A percentile compares a stretch with the other conserved stretches of the same genome.
Evolutionary conservation across 768 basidiomycete species (phyloP).

Genomic region (Rhizopogon vinicolor): DNA sequence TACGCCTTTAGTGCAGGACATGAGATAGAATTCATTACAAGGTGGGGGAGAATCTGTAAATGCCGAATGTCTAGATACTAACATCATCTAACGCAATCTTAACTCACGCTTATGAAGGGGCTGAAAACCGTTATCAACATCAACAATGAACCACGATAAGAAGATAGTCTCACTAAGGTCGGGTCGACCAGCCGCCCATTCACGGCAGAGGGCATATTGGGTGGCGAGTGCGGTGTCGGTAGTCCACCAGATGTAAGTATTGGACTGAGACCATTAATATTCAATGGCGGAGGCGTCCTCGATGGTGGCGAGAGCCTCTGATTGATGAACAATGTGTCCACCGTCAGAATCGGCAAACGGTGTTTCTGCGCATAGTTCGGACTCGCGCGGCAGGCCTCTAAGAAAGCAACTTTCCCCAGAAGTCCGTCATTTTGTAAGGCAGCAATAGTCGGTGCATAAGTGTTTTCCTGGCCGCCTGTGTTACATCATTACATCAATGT

Average conservation of each 20-base stretch:
- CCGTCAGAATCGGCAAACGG: constrained; percentile 46
- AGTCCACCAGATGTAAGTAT: constrained; percentile 54
- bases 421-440: constrained; percentile 57
- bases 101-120: constrained; percentile 74
- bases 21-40: constrained; percentile 81
- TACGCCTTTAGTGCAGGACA: constrained; percentile 79
- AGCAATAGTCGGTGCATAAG: constrained; percentile 54
- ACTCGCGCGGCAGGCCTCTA: constrained; percentile 44
- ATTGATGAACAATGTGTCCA: constrained; percentile 47
- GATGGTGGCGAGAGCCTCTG: constrained; percentile 21
- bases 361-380: constrained; percentile 42
- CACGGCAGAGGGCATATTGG: constrained; percentile 25
- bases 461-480: constrained; percentile 53
- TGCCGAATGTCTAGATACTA: constrained; percentile 5
- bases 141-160: constrained; percentile 3
- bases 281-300: constrained; percentile 44
- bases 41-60: constrained; percentile 72
- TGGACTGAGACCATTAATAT: constrained; percentile 34
- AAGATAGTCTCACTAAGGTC: constrained; percentile 43
- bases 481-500: constrained; percentile 9
- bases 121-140: constrained; percentile 29
- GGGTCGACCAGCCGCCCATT: constrained; percentile 50
- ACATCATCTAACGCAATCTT: constrained; percentile 4
- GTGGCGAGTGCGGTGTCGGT: constrained; percentile 62
- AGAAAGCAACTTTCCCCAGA: constrained; percentile 59